Evolutionary conservation across 108 stramenopile genomes (phyloP), one percentile per base, ranked within the genome.

Genomic region (Skeletonema grethae): DNA sequence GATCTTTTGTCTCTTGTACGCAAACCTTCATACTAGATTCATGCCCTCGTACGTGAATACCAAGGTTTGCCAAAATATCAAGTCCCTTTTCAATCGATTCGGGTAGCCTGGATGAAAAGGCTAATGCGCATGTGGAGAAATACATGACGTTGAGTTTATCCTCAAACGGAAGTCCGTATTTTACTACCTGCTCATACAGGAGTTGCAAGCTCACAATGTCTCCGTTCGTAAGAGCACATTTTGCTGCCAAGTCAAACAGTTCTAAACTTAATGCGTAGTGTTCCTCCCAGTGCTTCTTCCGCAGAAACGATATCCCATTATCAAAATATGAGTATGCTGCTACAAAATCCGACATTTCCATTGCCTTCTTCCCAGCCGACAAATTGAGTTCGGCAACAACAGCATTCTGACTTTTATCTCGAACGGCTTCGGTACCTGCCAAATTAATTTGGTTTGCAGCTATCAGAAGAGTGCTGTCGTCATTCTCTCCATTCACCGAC

Each of bases 341-440:
- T 36, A 13, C 28, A 20, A 28, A 79, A 48, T 66, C 65, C 12
- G 77, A 72, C 57, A 63, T 61, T 5, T 50, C 35, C 32, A 79
- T 66, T 24, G 78, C 72, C 29, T 50, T 79, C 15, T 79, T 65
- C 2, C 78, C 78, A 10, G 78, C 78, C 11, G 10, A 20, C 18
- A 74, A 22, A 63, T 71, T 71, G 10, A 73, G 39, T 5, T 64
- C 38, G 5, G 72, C 72, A 7, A 74, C 35, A n/a, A 7, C 0
- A 2, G 15, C 24, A 55, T 9, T 15, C 7, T 70, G 18, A 18
- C 34, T 36, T 9, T 39, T 3, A 3, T 41, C 30, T 9, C 10
- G 8, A 34, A 76, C 31, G 1, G 69, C 62, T 30, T 50, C 4
- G 22, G 64, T 65, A 7, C 73, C 73, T 10, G 43, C 75, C 29